phyloP scores from a whole-genome alignment of 1,139 yeast genomes.

The Suhomyces yuchorum region DNA sequence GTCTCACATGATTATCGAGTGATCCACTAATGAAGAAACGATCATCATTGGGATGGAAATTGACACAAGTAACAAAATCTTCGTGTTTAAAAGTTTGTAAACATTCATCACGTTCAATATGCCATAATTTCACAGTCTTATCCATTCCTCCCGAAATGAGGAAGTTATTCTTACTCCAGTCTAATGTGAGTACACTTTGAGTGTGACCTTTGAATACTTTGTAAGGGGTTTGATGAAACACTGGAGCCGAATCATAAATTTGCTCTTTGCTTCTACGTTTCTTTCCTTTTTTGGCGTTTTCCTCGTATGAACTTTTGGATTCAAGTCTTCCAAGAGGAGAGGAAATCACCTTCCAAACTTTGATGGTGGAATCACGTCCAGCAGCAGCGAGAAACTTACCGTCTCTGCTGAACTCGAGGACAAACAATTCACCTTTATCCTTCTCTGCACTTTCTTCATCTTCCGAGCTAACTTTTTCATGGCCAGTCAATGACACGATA shows the following conservation, averaged over 20 bases:
- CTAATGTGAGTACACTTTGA: constrained; percentile 67
- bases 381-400: constrained; percentile 85
- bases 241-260: constrained; percentile 62
- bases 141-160: constrained; percentile 84
- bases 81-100: constrained; percentile 69
- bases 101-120: constrained; percentile 65
- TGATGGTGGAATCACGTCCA: constrained; percentile 68
- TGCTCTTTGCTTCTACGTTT: constrained; percentile 11
- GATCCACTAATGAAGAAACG: constrained; percentile 85
- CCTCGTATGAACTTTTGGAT: constrained; percentile 21
- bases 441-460: constrained; percentile 14
- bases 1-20: constrained; percentile 71
- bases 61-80: constrained; percentile 81
- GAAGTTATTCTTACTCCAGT: constrained; percentile 90
- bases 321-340: constrained; percentile 64
- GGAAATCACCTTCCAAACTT: constrained; percentile 79
- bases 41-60: constrained; percentile 86
- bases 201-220: constrained; percentile 67
- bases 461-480: neutral
- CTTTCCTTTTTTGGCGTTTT: constrained; percentile 15
- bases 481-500: neutral
- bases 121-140: constrained; percentile 83
- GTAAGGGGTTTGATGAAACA: constrained; percentile 72
- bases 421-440: constrained; percentile 58
- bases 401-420: constrained; percentile 71